Evolutionary conservation across 305 asterid genomes (phyloP), one percentile per base, ranked within the genome.

Genomic region (Withania somnifera): DNA sequence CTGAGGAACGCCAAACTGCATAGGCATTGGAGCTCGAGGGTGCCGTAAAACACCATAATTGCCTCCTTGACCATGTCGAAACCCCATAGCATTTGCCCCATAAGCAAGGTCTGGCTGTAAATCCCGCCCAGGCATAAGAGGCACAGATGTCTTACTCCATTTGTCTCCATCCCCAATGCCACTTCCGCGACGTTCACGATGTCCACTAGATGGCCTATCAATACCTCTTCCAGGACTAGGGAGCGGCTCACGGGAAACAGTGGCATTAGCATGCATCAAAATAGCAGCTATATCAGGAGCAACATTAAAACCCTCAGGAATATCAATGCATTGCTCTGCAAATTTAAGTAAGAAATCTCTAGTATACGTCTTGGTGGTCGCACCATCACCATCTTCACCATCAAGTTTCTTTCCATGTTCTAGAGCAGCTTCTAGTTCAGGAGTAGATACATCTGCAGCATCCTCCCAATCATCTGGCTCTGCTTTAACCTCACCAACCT

Each of bases 391-490:
- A 83, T 90, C 91, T 67, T 84, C 91, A 80, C 86, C 88, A 86
- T 60, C 67, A 64, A n/a, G 82, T 63, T 84, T 84, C 54, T 87
- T 87, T 75, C 80, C 87, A 56, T 81, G 83, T 32, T 85, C 87
- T 5, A 87, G 83, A 84, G 90, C 84, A 84, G 91, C 83, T 76
- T 84, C 92, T 84, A 89, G 80, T 68, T 91, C 91, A 6, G 94
- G 93, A 79, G 87, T 87, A 81, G 96, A 85, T 63, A 88, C 87
- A 84, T 94, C 97, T 69, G 90, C 94, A 60, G 93, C 97, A 89
- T 91, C 98, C 84, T 96, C 99, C 99, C 98, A 94, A 86, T 96
- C 98, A 85, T 96, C 98, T 36, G 93, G 97, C 87, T 92, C 99
- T 28, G 78, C 85, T 87, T 93, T 92, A 86, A 78, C 83, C 84